Conservation (phyloP, 106 monocot genomes). For the Alisma plantagoaquatica region DNA sequence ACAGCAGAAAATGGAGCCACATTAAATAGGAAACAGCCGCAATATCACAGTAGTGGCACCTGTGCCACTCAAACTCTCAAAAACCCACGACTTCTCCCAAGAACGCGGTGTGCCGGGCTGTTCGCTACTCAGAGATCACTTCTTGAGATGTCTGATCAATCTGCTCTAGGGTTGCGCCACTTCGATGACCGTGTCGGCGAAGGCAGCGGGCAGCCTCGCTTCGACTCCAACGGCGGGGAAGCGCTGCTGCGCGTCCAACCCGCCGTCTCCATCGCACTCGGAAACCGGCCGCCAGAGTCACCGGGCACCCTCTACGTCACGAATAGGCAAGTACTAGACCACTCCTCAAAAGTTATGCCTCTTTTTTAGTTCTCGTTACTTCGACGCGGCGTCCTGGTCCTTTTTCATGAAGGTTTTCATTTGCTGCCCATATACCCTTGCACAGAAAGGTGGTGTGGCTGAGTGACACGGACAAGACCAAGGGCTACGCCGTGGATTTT, state of each 20-base stretch:
- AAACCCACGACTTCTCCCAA: too few species aligned
- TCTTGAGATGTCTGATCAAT: too few species aligned
- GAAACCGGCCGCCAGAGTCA: constrained; percentile 23
- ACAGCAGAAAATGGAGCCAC: too few species aligned
- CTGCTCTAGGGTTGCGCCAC: constrained; percentile 38
- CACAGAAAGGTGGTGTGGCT: constrained; percentile 80
- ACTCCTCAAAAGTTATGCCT: too few species aligned
- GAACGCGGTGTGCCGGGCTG: too few species aligned
- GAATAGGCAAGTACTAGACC: constrained; percentile 23
- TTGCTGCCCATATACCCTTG: background rate
- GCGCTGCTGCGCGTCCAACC: constrained; percentile 56
- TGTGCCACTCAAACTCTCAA: too few species aligned
- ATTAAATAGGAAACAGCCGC: too few species aligned
- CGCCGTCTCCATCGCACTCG: constrained; percentile 47
- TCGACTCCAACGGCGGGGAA: constrained; percentile 50
- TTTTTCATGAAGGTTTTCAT: background rate
- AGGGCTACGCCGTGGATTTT: constrained; percentile 86
- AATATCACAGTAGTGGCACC: too few species aligned
- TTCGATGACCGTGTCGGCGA: constrained; percentile 33
- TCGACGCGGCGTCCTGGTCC: background rate
- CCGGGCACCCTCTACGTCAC: constrained; percentile 71
- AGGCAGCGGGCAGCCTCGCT: constrained; percentile 26
- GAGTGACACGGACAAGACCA: constrained; percentile 52
- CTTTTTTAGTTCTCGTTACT: background rate
- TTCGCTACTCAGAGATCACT: too few species aligned